Evolutionary conservation across 345 rosid genomes (phyloP).

Genomic region (Eucalyptus erythrocorys): DNA sequence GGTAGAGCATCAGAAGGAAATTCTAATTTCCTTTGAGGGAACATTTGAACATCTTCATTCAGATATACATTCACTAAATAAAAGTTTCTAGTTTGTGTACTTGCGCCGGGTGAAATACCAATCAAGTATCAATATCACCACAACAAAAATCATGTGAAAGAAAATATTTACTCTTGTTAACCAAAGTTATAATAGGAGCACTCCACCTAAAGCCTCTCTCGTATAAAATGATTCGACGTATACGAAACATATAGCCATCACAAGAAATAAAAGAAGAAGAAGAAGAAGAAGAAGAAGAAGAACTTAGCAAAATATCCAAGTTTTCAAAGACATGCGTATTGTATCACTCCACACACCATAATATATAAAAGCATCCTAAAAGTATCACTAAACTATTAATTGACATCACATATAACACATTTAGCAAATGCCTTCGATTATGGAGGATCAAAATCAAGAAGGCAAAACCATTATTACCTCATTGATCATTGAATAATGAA

Average conservation of each 20-base stretch:
- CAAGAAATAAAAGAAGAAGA: neutral
- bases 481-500: neutral
- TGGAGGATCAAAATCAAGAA: neutral
- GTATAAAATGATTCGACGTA: neutral
- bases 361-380: neutral
- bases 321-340: neutral
- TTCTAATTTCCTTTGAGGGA: neutral
- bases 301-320: neutral
- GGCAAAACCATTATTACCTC: neutral
- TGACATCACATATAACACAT: neutral
- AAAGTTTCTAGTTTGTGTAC: neutral
- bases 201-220: neutral
- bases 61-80: neutral
- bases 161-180: neutral
- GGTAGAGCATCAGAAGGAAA: neutral
- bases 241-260: neutral
- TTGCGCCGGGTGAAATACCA: neutral
- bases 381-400: neutral
- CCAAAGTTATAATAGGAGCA: neutral
- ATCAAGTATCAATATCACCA: neutral
- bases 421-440: neutral
- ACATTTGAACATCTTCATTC: neutral
- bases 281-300: neutral
- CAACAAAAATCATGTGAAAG: neutral
- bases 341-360: no score